Base-by-base conservation (phyloP, 2,329 filamentous ascomycete genomes). In the Aspergillus vadensis region DNA sequence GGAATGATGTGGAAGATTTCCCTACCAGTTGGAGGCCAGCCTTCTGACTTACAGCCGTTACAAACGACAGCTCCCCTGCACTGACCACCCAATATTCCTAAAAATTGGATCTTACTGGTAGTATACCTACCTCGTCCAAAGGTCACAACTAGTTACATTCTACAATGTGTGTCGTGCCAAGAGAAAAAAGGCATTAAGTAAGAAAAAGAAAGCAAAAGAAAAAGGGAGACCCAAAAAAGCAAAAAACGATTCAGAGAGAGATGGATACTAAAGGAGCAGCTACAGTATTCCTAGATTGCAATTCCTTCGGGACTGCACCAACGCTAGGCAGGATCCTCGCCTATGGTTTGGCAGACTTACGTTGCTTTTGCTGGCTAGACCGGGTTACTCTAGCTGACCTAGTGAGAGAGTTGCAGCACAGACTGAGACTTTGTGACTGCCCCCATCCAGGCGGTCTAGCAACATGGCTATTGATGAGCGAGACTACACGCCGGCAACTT, bases 41-140 rank as follows among this genome's bases (percentile, higher is more conserved):
- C 57, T 59, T 61, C 44, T 62, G 59, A 63, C 60, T 57, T 61
- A 68, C 59, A 64, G 61, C 63, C 66, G 66, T 67, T 67, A 53
- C 32, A 36, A 36, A 36, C 52, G 55, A 60, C 55, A 61, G 63
- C 59, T 52, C 59, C 36, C 43, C 61, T 65, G 65, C 65, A 66
- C 64, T 60, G 66, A 65, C 67, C 65, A 66, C 62, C 65, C n/a
- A 61, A 66, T 67, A 63, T 52, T 19, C 50, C 48, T 43, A 44
- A 44, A 59, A 27, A 23, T 14, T 59, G 38, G 39, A 21, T 23
- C 36, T 21, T 36, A 15, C 21, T 51, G 15, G 47, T 41, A 36
- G 32, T 36, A 36, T 27, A 21, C 25, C 25, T 44, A 50, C 48
- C 21, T 25, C 38, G 21, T 10, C n/a, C 2, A 27, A 9, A 21